Evolutionary conservation across 257 asterid species (phyloP), one percentile per base, ranked within the genome.

Genomic region (Phtheirospermum japonicum): DNA sequence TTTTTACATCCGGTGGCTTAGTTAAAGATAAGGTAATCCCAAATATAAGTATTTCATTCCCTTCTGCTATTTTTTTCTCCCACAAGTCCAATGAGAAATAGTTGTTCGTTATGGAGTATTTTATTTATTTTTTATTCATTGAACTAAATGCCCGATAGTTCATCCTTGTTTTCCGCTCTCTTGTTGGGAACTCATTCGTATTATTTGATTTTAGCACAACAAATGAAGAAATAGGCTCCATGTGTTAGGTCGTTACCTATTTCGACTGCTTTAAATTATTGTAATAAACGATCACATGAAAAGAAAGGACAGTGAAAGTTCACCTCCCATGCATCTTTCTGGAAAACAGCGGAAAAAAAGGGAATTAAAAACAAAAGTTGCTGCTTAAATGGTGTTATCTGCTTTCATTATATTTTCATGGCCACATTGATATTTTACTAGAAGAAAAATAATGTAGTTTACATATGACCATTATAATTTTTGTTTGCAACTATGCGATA

Each of bases 1-100:
- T 92, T 58, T 92, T 92, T 73, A 80, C 97, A 48, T 89, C 96
- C 45, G 93, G 97, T 62, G 97, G 99, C 76, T 70, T 92, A 79
- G 88, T 87, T 64, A 92, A 82, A 80, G 99, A 92, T 68, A 92
- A 92, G 97, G 99, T 89, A 82, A 71, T 45, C 43, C 51, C 34
- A 36, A 51, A 49, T 28, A 54, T n/a, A 37, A 11, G 16, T 71
- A 34, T 46, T 48, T 48, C 20, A 40, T 50, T 66, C 55, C 9
- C 26, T 48, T 14, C 19, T 48, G 54, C 4, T 48, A 4, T 5
- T 48, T 6, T 17, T 0, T 48, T 16, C 42, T 17, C 28, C 28
- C 11, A 4, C 9, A 49, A 14, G n/a, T 34, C 16, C 39, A 64
- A 19, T 13, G n/a, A 39, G 28, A 17, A 11, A 20, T 23, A 52